A percentile compares a stretch with the other conserved stretches of the same genome.
Evolutionary conservation across 768 basidiomycete species (phyloP).

Genomic region (Trametes elegans): DNA sequence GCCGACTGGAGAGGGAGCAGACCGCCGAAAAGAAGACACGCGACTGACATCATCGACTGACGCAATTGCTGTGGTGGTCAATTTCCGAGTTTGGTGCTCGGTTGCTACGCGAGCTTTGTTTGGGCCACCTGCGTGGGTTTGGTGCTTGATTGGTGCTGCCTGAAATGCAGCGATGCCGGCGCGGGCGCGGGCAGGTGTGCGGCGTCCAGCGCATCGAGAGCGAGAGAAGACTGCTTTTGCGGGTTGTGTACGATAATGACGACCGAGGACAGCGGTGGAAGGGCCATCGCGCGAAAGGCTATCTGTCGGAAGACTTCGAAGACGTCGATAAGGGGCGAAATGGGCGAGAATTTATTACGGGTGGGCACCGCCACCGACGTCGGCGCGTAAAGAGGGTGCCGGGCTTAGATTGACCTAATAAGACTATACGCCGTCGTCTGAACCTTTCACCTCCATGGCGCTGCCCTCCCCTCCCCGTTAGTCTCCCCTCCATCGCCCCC

Average conservation of each 20-base stretch:
- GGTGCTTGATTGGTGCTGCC: too few species aligned
- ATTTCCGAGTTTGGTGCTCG: slow-evolving; percentile 1
- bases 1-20: too few species aligned
- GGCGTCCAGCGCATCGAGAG: too few species aligned
- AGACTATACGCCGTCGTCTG: slow-evolving; percentile 1
- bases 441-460: slow-evolving; percentile 1
- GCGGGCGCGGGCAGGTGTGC: too few species aligned
- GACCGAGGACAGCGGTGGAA: too few species aligned
- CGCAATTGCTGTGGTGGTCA: slow-evolving; percentile 1
- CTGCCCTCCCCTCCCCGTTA: background rate
- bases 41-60: slow-evolving; percentile 14
- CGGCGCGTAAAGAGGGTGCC: background rate
- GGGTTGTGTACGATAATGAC: too few species aligned
- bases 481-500: background rate
- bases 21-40: background rate
- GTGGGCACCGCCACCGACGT: slow-evolving; percentile 14
- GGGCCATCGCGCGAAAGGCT: background rate
- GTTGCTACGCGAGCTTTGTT: slow-evolving; percentile 1
- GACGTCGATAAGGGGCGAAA: background rate
- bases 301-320: background rate
- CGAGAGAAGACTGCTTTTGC: too few species aligned
- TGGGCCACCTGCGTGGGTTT: background rate
- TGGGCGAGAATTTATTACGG: background rate
- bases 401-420: slow-evolving; percentile 2
- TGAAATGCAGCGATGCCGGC: too few species aligned